A percentile compares a stretch with the other conserved stretches of the same genome.
Conservation (phyloP, 129 eudicot genomes). For the Pulicaria dysenterica region DNA sequence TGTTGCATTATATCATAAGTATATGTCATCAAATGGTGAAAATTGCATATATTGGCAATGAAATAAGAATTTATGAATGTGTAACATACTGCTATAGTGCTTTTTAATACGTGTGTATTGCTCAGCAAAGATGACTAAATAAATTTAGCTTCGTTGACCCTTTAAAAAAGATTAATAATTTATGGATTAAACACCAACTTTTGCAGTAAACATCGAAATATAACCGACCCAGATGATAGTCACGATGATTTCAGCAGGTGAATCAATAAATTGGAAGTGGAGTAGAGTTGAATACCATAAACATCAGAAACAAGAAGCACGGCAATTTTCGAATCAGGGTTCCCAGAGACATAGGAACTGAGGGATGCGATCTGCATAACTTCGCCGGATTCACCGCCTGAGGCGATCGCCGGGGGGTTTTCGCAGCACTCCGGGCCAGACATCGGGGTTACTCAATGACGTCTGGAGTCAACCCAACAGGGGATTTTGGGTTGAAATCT, state of each 20-base stretch:
- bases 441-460: slow-evolving; percentile 7
- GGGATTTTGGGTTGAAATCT: not conserved
- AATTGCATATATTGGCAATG: too few relatives aligned
- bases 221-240: too few relatives aligned
- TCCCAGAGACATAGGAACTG: slow-evolving; percentile 42
- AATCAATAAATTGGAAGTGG: not conserved
- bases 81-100: too few relatives aligned
- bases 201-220: too few relatives aligned
- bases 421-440: slow-evolving; percentile 48
- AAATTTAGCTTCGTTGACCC: too few relatives aligned
- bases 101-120: too few relatives aligned
- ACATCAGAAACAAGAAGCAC: slow-evolving; percentile 47
- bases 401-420: slow-evolving; percentile 38
- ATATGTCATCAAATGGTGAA: too few relatives aligned
- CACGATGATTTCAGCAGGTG: not conserved
- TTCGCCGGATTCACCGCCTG: slow-evolving; percentile 40
- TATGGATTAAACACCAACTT: too few relatives aligned
- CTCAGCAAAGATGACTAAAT: too few relatives aligned
- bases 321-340: slow-evolving; percentile 34
- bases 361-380: slow-evolving; percentile 46
- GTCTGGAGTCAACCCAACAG: slow-evolving; percentile 17
- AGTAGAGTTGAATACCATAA: slow-evolving; percentile 29
- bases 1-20: too few relatives aligned
- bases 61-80: too few relatives aligned
- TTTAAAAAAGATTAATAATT: too few relatives aligned